These are phyloP conservation scores for Cystofilobasidium ferigula DNA, from an alignment of 768 basidiomycete genomes.

Conservation along the genomic window DNA sequence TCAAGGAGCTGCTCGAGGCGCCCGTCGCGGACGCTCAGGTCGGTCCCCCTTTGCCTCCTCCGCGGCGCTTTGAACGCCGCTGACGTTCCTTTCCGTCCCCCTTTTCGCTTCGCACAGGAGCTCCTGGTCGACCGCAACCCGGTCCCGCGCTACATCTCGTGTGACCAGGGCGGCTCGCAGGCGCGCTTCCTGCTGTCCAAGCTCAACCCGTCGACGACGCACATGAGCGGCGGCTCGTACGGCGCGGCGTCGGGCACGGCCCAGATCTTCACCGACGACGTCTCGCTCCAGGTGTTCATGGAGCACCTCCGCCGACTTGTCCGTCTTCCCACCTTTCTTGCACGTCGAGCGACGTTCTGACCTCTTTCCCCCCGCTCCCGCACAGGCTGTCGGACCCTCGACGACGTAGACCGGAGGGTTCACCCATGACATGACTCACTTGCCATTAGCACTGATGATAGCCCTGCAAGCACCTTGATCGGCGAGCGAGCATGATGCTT, in stretches of 20 bases:
- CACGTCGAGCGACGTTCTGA: not conserved
- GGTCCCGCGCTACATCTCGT: slow-evolving; percentile 93
- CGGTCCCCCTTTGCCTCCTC: slow-evolving; percentile 17
- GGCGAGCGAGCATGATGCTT: too few species aligned
- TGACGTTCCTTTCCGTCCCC: not conserved
- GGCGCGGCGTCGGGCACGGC: slow-evolving; percentile 64
- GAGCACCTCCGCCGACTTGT: not conserved
- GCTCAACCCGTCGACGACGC: slow-evolving; percentile 93
- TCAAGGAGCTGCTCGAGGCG: slow-evolving; percentile 79
- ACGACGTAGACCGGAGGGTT: slow-evolving; percentile 37
- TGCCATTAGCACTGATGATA: too few species aligned
- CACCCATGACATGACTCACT: too few species aligned
- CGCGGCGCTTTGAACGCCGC: not conserved
- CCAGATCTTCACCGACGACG: slow-evolving; percentile 90
- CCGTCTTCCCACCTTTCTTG: too few species aligned
- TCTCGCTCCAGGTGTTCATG: slow-evolving; percentile 91
- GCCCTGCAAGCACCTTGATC: too few species aligned
- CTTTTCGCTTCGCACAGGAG: slow-evolving; percentile 50
- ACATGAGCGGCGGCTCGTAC: slow-evolving; percentile 78
- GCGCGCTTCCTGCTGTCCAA: slow-evolving; percentile 96
- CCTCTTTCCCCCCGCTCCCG: not conserved
- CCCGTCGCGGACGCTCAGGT: slow-evolving; percentile 85
- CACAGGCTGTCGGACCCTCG: slow-evolving; percentile 37
- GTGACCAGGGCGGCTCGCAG: slow-evolving; percentile 93
- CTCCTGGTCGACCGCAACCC: slow-evolving; percentile 90